Evolutionary conservation across 2,329 filamentous ascomycete species (phyloP).

Genomic region (Venturia oleaginea): DNA sequence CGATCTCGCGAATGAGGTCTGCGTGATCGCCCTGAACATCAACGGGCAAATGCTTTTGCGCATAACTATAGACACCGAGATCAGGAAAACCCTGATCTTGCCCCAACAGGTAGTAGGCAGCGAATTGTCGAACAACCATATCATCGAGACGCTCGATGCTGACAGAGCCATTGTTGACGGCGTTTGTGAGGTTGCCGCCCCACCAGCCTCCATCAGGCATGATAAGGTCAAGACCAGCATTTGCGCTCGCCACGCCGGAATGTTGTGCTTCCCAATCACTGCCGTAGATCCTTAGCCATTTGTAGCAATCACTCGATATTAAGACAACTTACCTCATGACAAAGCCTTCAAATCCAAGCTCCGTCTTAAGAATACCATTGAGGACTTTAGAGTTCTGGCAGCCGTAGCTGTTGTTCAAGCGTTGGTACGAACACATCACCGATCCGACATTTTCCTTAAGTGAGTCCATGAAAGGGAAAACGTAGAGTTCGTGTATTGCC

Average conservation of each 20-base stretch:
- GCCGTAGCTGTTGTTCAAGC: not conserved
- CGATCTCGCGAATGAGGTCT: constrained; percentile 31
- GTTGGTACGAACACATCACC: constrained; percentile 33
- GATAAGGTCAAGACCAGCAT: constrained; percentile 5
- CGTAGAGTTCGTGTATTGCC: constrained; percentile 25
- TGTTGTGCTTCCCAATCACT: not conserved
- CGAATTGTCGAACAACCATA: constrained; percentile 26
- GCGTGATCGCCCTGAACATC: constrained; percentile 31
- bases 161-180: constrained; percentile 30
- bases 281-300: constrained; percentile 24
- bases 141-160: constrained; percentile 23
- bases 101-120: constrained; percentile 36
- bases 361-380: constrained; percentile 56
- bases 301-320: constrained; percentile 21
- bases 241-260: constrained; percentile 11
- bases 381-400: constrained; percentile 52
- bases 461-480: constrained; percentile 22
- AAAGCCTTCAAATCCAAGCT: constrained; percentile 35
- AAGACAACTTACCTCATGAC: constrained; percentile 22
- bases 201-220: constrained; percentile 14
- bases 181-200: constrained; percentile 21
- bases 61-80: not conserved
- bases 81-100: constrained; percentile 35
- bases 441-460: constrained; percentile 22
- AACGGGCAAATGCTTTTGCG: not conserved